phyloP scores from a whole-genome alignment of 148 eudicot genomes.

The Rhododendron vialii region DNA sequence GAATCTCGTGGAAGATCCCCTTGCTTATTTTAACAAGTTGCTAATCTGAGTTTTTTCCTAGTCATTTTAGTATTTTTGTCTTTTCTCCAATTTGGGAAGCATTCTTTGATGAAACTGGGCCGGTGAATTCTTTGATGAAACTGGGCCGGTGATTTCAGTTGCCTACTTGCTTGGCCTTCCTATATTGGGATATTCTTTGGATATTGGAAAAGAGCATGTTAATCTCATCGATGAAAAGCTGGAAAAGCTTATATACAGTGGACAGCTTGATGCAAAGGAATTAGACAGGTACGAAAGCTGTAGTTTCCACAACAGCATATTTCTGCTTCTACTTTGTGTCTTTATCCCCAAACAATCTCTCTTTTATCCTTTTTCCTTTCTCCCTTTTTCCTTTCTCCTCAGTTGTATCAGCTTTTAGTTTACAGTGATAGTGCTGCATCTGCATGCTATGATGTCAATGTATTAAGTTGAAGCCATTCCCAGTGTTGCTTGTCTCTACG shows the following conservation, averaged over 20 bases:
- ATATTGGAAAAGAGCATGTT: slow-evolving; percentile 93
- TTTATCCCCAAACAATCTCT: neutral
- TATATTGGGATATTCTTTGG: slow-evolving; percentile 82
- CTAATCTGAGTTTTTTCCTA: neutral
- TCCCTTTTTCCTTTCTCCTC: neutral
- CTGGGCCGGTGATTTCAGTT: slow-evolving; percentile 38
- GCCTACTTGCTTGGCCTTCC: slow-evolving; percentile 92
- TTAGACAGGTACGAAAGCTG: slow-evolving; percentile 66
- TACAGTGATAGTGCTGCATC: slow-evolving; percentile 5
- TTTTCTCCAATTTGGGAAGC: neutral
- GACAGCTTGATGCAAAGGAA: slow-evolving; percentile 87
- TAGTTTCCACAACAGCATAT: neutral
- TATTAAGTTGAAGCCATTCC: neutral
- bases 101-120: slow-evolving; percentile 4
- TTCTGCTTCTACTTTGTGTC: neutral
- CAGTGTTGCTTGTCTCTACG: neutral
- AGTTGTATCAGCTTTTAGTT: neutral
- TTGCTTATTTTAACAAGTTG: neutral
- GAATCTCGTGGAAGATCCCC: neutral
- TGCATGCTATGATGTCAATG: neutral
- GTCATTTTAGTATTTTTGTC: neutral
- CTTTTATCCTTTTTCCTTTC: neutral
- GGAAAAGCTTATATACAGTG: slow-evolving; percentile 90
- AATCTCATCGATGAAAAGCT: slow-evolving; percentile 78
- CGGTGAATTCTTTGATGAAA: slow-evolving; percentile 10